Evolutionary conservation across 2,329 filamentous ascomycete species (phyloP).

Genomic region (Hymenoscyphus fraxineus): DNA sequence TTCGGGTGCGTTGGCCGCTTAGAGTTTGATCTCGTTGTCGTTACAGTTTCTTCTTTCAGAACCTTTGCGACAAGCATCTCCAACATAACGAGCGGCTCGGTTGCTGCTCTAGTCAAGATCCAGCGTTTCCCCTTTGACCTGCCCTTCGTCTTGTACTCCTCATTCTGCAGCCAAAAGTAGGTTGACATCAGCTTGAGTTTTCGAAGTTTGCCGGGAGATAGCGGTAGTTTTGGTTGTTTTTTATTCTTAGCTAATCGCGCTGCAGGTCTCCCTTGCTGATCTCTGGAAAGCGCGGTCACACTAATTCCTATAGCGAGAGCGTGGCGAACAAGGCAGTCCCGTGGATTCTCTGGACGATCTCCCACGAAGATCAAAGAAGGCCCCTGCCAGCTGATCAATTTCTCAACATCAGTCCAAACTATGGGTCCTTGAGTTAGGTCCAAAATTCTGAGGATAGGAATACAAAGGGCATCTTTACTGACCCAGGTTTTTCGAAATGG

Average conservation of each 20-base stretch:
- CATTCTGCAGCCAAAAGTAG: neutral
- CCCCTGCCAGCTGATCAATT: slow-evolving; percentile 7
- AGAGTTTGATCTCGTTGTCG: no score
- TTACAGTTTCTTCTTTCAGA: neutral
- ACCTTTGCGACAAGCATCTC: neutral
- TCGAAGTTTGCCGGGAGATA: neutral
- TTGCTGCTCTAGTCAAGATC: neutral
- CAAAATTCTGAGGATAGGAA: neutral
- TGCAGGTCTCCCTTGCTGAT: neutral
- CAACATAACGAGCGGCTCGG: neutral
- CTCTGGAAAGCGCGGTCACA: neutral
- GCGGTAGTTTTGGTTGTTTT: neutral
- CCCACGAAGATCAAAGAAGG: slow-evolving; percentile 10
- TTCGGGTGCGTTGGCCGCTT: neutral
- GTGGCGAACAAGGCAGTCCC: neutral
- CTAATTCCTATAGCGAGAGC: neutral
- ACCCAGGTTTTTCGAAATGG: neutral
- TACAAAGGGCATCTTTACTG: neutral
- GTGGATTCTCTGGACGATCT: slow-evolving; percentile 4
- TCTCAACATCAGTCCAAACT: neutral
- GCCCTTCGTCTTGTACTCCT: neutral
- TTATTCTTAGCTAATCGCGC: neutral
- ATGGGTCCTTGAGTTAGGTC: neutral
- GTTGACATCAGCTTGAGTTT: neutral
- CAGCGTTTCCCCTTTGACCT: neutral